These are phyloP conservation scores for Colletotrichum cereale DNA, from an alignment of 2,329 filamentous ascomycete species.

Conservation along the genomic window DNA sequence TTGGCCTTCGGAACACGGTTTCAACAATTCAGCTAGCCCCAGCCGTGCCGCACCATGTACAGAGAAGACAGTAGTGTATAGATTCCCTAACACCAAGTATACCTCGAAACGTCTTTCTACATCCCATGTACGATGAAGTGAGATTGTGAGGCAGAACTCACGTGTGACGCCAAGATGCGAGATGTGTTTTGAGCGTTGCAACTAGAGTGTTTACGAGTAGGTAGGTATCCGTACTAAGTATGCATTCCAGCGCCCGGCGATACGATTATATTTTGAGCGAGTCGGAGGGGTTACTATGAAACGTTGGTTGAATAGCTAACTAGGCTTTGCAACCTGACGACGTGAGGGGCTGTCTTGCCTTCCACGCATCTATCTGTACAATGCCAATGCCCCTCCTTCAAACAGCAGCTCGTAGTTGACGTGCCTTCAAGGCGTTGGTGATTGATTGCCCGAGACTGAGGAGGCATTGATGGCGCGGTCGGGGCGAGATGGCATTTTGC, in stretches of 20 bases:
- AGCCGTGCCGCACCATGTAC: neutral
- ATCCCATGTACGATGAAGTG: neutral
- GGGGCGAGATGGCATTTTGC: neutral
- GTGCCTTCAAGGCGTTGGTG: neutral
- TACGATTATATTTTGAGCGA: neutral
- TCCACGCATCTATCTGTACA: too few species aligned
- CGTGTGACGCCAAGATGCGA: conserved; percentile 2
- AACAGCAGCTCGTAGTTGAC: neutral
- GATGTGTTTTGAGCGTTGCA: neutral
- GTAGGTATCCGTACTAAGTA: neutral
- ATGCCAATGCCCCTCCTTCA: neutral
- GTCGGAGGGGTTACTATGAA: neutral
- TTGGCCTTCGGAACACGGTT: neutral
- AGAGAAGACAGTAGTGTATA: too few species aligned
- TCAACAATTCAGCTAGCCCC: neutral
- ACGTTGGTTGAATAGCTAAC: neutral
- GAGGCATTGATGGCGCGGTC: neutral
- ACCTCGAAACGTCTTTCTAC: neutral
- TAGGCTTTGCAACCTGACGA: too few species aligned
- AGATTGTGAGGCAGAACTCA: neutral
- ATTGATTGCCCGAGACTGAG: neutral
- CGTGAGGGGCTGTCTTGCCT: neutral
- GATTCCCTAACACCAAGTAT: neutral
- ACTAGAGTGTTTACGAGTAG: neutral
- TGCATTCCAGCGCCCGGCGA: neutral